Evolutionary conservation across 2,329 filamentous ascomycete genomes (phyloP).

Genomic region (Amphichorda felina): DNA sequence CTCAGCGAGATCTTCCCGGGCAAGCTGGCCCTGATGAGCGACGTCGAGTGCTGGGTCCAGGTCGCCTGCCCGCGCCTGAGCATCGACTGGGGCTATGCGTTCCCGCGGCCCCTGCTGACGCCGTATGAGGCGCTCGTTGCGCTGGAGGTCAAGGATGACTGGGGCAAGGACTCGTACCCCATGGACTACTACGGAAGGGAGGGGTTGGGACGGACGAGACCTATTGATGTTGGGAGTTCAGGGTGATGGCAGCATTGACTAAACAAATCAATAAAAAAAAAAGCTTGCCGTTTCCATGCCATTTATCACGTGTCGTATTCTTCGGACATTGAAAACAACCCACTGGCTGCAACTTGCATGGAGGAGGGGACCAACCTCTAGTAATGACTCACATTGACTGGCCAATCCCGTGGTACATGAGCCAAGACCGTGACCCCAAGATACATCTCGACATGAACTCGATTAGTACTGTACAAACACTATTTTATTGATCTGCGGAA

Average conservation of each 20-base stretch:
- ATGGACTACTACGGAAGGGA: constrained; percentile 98
- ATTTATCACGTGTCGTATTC: too few species aligned
- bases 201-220: constrained; percentile 70
- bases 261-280: constrained; percentile 1
- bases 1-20: constrained; percentile 94
- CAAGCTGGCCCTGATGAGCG: constrained; percentile 83
- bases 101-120: constrained; percentile 75
- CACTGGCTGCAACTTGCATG: too few species aligned
- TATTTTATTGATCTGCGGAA: too few species aligned
- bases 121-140: constrained; percentile 92
- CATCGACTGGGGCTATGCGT: constrained; percentile 98
- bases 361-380: too few species aligned
- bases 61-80: constrained; percentile 93
- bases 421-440: too few species aligned
- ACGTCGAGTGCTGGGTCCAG: constrained; percentile 97
- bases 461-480: background rate
- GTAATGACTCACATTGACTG: too few species aligned
- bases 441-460: too few species aligned
- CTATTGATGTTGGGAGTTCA: constrained; percentile 11
- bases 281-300: too few species aligned
- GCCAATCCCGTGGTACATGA: too few species aligned
- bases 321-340: too few species aligned
- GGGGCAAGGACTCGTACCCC: constrained; percentile 68
- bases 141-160: constrained; percentile 68
- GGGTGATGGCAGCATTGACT: too few species aligned